Conservation (phyloP, 371 early-diverging fungal species). For the Mortierella sp. region DNA sequence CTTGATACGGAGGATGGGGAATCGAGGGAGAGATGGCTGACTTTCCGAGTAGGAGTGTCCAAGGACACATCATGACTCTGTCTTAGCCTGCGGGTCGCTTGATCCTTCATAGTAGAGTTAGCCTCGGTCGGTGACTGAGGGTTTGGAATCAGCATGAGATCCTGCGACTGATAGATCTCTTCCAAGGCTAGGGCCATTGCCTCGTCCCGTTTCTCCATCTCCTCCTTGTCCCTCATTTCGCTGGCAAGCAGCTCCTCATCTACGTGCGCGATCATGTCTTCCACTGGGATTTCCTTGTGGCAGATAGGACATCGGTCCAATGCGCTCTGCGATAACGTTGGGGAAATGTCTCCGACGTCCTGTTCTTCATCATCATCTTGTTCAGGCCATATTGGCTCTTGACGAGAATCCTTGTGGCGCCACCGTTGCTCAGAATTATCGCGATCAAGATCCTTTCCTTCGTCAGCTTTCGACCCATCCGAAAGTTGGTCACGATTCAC, state of each 20-base stretch:
- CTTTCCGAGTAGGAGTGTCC: constrained; percentile 42
- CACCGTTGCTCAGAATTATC: neutral
- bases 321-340: constrained; percentile 6
- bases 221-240: constrained; percentile 58
- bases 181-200: constrained; percentile 29
- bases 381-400: no score
- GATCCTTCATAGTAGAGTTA: no score
- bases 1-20: constrained; percentile 10
- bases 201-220: constrained; percentile 60
- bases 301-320: constrained; percentile 35
- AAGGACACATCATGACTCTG: constrained; percentile 14
- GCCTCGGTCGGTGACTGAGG: neutral
- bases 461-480: neutral
- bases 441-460: neutral
- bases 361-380: neutral
- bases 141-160: neutral
- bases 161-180: constrained; percentile 21
- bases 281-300: constrained; percentile 16
- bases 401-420: neutral
- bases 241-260: constrained; percentile 40
- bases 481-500: neutral
- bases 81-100: no score
- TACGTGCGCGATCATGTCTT: constrained; percentile 33
- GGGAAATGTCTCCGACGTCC: constrained; percentile 5
- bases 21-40: constrained; percentile 24